A percentile compares a stretch with the other conserved stretches of the same genome.
Evolutionary conservation across 2,329 filamentous ascomycete species (phyloP).

Genomic region (Penicillium rolfsii): DNA sequence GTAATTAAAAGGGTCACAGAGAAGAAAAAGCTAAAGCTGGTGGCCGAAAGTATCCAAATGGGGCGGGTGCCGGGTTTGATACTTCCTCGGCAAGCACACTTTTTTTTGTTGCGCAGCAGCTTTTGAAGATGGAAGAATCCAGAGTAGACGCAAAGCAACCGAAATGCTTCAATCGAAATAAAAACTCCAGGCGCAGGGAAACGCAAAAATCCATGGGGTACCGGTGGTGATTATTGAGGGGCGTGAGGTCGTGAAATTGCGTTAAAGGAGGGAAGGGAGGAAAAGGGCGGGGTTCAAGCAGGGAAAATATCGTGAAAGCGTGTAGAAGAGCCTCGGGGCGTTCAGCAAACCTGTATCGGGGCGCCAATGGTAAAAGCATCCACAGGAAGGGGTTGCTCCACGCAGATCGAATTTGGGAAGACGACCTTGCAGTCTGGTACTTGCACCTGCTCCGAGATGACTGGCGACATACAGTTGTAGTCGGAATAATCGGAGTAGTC

Average conservation of each 20-base stretch:
- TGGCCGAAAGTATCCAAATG: conserved; percentile 23
- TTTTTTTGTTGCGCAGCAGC: conserved; percentile 15
- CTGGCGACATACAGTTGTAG: conserved; percentile 42
- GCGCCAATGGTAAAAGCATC: conserved; percentile 29
- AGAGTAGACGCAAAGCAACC: conserved; percentile 5
- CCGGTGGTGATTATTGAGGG: not conserved
- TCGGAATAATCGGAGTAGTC: conserved; percentile 43
- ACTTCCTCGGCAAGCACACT: conserved; percentile 16
- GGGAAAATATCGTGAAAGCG: conserved; percentile 7
- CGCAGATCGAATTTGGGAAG: conserved; percentile 34
- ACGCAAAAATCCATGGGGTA: not conserved
- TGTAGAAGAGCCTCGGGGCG: conserved; percentile 20
- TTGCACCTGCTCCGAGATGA: conserved; percentile 37
- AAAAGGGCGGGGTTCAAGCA: not conserved
- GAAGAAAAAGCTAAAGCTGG: conserved; percentile 22
- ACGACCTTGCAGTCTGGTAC: conserved; percentile 37
- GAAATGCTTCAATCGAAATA: conserved; percentile 7
- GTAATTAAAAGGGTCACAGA: conserved; percentile 2
- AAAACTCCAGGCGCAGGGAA: not conserved
- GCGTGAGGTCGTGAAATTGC: conserved; percentile 3
- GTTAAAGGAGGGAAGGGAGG: not conserved
- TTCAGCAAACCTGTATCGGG: conserved; percentile 36
- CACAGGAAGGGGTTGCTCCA: conserved; percentile 35
- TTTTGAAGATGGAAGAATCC: conserved; percentile 15
- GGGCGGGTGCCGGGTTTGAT: not conserved